Evolutionary conservation across 805 yeast species (phyloP), one percentile per base, ranked within the genome.

Genomic region (Candida arabinofermentans): DNA sequence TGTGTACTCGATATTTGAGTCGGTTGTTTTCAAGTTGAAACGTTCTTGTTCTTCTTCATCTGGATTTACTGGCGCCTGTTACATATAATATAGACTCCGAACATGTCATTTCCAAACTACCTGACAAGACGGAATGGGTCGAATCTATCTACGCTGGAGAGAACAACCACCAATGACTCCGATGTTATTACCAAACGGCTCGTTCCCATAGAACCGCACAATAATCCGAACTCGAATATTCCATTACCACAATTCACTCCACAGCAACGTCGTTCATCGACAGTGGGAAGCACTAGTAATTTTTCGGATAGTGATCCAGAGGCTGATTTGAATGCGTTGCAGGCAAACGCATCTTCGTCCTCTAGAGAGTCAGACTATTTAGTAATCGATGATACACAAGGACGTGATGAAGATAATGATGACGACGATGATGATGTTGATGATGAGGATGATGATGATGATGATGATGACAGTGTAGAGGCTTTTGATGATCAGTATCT

Each of bases 251-350:
- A 18, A 12, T 26, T 35, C 9, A 12, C 37, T 14, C 23, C 27
- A 17, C 30, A 13, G 16, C 21, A 24, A 8, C 27, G n/a, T 6
- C 33, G 14, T 14, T 29, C 32, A 4, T 33, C 22, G 26, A 12
- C 23, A 14, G n/a, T 24, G 10, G 12, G 32, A 7, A 29, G 16
- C 8, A 14, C 32, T n/a, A 29, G 24, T 19, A 27, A 24, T n/a
- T n/a, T 21, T 42, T 41, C 30, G 39, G 55, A 48, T n/a, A 42
- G 42, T 39, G 55, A 46, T 21, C 48, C 51, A n/a, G 48, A 47
- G 2, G 47, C 49, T 8, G 55, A 51, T 24, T 37, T 51, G 37
- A 41, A 47, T 23, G 55, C 55, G 1, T 32, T 51, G 21, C 50
- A 42, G 18, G 47, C 44, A 26, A 36, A 31, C 8, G 27, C 32